These are phyloP conservation scores for Colletotrichum scovillei DNA, from an alignment of 2,329 filamentous ascomycete genomes.

Conservation along the genomic window DNA sequence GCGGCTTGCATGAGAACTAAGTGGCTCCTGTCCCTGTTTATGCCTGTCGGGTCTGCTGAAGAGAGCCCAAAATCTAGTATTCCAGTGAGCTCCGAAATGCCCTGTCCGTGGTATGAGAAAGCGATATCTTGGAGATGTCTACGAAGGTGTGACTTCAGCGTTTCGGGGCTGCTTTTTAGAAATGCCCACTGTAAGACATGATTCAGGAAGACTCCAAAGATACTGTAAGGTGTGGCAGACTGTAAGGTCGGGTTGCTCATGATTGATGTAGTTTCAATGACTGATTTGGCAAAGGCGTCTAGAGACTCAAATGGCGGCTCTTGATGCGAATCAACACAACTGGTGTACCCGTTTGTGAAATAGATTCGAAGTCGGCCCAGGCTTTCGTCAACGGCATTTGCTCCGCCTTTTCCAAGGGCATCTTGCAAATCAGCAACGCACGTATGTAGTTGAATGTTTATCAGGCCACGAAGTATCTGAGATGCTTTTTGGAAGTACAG, in stretches of 20 bases:
- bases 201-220: conserved; percentile 8
- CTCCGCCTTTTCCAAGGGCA: conserved; percentile 7
- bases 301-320: not conserved
- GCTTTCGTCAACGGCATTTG: not conserved
- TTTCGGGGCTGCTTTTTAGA: not conserved
- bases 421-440: conserved; percentile 16
- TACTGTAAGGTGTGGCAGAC: not conserved
- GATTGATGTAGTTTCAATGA: not conserved
- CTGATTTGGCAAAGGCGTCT: not conserved
- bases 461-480: not conserved
- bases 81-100: not conserved
- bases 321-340: not conserved
- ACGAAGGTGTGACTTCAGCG: not conserved
- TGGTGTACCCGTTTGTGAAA: not conserved
- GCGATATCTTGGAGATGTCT: not conserved
- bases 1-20: conserved; percentile 3
- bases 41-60: too few relatives aligned
- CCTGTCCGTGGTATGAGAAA: not conserved
- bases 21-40: not conserved
- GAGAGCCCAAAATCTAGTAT: not conserved
- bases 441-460: conserved; percentile 1
- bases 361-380: not conserved
- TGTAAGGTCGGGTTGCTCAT: not conserved
- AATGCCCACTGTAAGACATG: conserved; percentile 11
- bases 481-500: conserved; percentile 4